Conservation (phyloP, 129 eudicot species). For the Solidago caesia region DNA sequence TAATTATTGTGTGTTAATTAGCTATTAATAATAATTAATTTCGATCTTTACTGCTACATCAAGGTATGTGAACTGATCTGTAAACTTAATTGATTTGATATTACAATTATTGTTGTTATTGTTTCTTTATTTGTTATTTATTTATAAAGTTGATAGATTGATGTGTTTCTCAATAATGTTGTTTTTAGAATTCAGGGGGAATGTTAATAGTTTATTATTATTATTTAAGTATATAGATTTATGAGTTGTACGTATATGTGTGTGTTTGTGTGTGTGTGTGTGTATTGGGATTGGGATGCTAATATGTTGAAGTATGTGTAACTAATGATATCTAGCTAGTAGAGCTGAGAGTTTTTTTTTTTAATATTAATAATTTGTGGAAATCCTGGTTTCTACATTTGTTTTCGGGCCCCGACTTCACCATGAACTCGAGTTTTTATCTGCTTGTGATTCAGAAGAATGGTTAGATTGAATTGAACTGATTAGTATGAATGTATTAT, state of each 20-base stretch:
- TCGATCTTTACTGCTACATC: slow-evolving; percentile 9
- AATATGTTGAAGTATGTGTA: slow-evolving; percentile 26
- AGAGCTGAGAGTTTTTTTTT: slow-evolving; percentile 18
- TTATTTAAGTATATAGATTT: not conserved
- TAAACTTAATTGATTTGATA: slow-evolving; percentile 18
- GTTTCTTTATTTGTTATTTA: no score
- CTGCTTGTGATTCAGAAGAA: slow-evolving; percentile 16
- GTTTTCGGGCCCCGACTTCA: slow-evolving; percentile 29
- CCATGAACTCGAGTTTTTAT: slow-evolving; percentile 12
- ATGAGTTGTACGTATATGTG: not conserved
- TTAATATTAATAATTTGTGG: not conserved
- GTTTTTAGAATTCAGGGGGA: slow-evolving; percentile 23
- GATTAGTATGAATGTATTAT: no score
- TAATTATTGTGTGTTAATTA: no score
- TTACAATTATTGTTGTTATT: not conserved
- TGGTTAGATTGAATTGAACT: not conserved
- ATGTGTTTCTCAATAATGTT: slow-evolving; percentile 17
- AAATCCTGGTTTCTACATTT: slow-evolving; percentile 25
- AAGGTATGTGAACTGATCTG: slow-evolving; percentile 38
- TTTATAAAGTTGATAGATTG: not conserved
- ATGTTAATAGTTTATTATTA: not conserved
- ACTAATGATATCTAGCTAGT: not conserved
- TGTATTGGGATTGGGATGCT: slow-evolving; percentile 6
- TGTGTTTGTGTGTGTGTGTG: no score
- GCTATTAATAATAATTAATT: not conserved